Base-by-base conservation (phyloP, 2,329 filamentous ascomycete species). In the Scedosporium dehoogii region DNA sequence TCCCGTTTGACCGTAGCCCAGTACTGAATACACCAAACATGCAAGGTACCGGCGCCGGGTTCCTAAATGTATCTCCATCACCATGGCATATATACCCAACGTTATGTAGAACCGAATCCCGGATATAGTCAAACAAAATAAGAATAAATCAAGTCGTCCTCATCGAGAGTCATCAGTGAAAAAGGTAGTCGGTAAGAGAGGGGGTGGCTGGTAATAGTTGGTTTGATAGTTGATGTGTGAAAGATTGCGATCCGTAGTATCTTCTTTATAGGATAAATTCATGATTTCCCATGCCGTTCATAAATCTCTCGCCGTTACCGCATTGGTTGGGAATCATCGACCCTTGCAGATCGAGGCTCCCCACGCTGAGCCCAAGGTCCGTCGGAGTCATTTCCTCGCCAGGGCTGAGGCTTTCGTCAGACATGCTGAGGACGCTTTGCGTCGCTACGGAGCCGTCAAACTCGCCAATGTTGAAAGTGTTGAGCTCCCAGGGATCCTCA, bases 381-480 rank as follows among this genome's bases (percentile, higher is more conserved):
- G 75, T 76, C 5, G 78, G 71, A 3, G 75, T 72, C 27, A 79
- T 70, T 58, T 85, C 82, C 57, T 85, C 82, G 1, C 75, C 77
- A 0, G 81, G 83, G 70, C 81, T 83, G 53, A 85, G 71, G 68
- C 81, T 83, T 66, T 85, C 82, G 61, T 85, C 82, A 65, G 82
- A 84, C 57, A 84, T 71, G 68, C 81, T 84, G 18, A 82, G 73
- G 42, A 82, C 81, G 64, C 81, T 83, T 66, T 82, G 81, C 9
- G 81, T 75, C 27, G 77, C 73, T 1, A 73, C 74, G 0, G 75
- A 73, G 60, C 73, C 75, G 23, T 72, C 71, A 63, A 81, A 75
- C n/a, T 83, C 81, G 3, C 74, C 76, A 10, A 84, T 73, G 65
- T 76, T 80, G 68, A 83, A 81, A 12, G 74, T 73, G 18, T 76